Conservation (phyloP, 805 yeast species). For the Suhomyces kilbournensis region DNA sequence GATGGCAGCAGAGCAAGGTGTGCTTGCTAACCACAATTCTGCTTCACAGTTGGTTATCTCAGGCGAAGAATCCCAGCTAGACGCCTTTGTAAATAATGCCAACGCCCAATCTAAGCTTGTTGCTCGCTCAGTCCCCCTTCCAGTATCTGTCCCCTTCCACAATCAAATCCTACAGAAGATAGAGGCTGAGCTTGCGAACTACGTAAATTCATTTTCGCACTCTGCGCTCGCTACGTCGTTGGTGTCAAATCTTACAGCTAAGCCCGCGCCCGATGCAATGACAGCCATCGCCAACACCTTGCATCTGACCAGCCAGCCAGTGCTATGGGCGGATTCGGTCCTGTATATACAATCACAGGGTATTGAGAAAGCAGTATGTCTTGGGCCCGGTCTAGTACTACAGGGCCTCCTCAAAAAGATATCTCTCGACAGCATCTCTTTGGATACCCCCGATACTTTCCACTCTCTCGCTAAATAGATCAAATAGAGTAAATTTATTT, state of each 20-base stretch:
- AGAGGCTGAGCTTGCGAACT: constrained; percentile 25
- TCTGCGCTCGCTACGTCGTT: constrained; percentile 28
- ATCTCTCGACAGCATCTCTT: not conserved
- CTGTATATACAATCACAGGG: constrained; percentile 12
- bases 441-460: constrained; percentile 2
- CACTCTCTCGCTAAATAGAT: not conserved
- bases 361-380: constrained; percentile 22
- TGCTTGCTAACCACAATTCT: constrained; percentile 49
- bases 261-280: constrained; percentile 16
- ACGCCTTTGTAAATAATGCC: constrained; percentile 15
- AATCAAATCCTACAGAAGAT: constrained; percentile 37
- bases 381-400: constrained; percentile 42
- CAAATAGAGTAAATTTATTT: not conserved
- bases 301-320: constrained; percentile 43
- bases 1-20: constrained; percentile 11
- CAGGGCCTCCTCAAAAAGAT: constrained; percentile 11
- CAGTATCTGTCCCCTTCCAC: constrained; percentile 54
- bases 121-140: constrained; percentile 28
- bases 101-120: constrained; percentile 13
- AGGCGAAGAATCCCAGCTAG: constrained; percentile 32
- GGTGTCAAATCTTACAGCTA: constrained; percentile 36
- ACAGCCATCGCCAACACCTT: constrained; percentile 31
- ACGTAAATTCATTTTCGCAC: constrained; percentile 10
- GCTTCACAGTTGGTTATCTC: constrained; percentile 42
- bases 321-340: constrained; percentile 40